A percentile compares a stretch with the other conserved stretches of the same genome.
phyloP scores from a whole-genome alignment of 164 flowering plant species.

The Buxus sempervirens region DNA sequence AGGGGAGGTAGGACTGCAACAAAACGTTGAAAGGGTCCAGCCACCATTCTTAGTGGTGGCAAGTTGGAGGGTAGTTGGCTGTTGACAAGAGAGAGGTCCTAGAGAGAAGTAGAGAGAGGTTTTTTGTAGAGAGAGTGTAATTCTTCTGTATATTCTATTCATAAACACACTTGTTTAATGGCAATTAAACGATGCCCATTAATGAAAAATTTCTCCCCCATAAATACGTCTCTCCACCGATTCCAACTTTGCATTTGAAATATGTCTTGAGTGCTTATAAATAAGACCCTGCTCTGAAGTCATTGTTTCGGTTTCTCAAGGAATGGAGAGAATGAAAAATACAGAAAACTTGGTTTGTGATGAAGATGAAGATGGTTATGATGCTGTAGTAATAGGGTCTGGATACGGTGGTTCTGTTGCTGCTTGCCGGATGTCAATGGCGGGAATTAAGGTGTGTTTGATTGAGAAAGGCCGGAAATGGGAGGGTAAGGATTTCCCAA shows the following conservation, averaged over 20 bases:
- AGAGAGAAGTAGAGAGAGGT: too few relatives aligned
- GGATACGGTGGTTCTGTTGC: slow-evolving; percentile 70
- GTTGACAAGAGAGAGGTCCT: too few relatives aligned
- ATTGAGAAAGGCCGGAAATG: slow-evolving; percentile 55
- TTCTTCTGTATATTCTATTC: too few relatives aligned
- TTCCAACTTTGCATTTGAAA: background rate
- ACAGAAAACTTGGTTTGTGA: background rate
- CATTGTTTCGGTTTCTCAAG: background rate
- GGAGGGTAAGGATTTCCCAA: slow-evolving; percentile 53
- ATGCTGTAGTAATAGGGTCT: slow-evolving; percentile 57
- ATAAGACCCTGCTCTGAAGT: background rate
- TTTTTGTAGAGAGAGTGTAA: too few relatives aligned
- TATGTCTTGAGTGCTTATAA: background rate
- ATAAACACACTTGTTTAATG: too few relatives aligned
- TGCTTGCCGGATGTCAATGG: slow-evolving; percentile 51
- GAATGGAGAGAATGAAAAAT: slow-evolving; percentile 14
- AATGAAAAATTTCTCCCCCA: too few relatives aligned
- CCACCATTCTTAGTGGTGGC: too few relatives aligned
- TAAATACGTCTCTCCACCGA: too few relatives aligned
- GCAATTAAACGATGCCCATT: too few relatives aligned
- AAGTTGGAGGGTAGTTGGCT: too few relatives aligned
- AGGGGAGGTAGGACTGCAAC: too few relatives aligned
- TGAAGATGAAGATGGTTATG: slow-evolving; percentile 37
- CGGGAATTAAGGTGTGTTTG: slow-evolving; percentile 54
- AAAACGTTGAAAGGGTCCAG: too few relatives aligned